These are phyloP conservation scores for Talaromyces pinophilus DNA, from an alignment of 2,329 filamentous ascomycete genomes.

Conservation along the genomic window DNA sequence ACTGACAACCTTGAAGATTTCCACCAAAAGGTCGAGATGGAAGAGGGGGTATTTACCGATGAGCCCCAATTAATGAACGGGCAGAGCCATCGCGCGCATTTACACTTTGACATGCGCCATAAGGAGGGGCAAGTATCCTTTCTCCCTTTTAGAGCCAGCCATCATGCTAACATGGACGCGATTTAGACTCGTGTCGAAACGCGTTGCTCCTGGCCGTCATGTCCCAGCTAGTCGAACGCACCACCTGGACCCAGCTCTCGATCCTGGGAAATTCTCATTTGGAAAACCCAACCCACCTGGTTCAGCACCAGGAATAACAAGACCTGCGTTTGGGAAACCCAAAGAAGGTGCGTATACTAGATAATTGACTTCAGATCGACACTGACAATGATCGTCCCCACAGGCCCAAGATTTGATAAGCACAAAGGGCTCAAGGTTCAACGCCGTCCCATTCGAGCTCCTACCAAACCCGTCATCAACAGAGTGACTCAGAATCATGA, in stretches of 20 bases:
- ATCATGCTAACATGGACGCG: not conserved
- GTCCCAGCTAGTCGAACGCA: not conserved
- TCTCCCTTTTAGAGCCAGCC: not conserved
- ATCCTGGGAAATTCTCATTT: not conserved
- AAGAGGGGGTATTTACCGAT: constrained; percentile 35
- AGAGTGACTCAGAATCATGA: not conserved
- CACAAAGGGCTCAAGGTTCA: not conserved
- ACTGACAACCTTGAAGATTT: constrained; percentile 32
- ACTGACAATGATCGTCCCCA: not conserved
- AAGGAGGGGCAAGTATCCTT: constrained; percentile 17
- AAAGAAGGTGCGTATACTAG: not conserved
- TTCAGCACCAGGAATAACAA: not conserved
- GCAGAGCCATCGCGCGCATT: constrained; percentile 40
- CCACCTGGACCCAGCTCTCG: not conserved
- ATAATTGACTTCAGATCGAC: not conserved
- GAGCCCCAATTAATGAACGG: constrained; percentile 36
- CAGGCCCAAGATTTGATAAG: not conserved
- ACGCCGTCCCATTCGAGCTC: not conserved
- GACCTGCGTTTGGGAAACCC: not conserved
- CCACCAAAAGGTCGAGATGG: constrained; percentile 34
- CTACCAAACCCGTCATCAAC: not conserved
- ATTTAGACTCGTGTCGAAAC: not conserved
- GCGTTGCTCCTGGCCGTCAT: not conserved
- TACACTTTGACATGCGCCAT: constrained; percentile 29
- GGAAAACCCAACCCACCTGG: not conserved